Conservation (phyloP, 2,329 filamentous ascomycete genomes). For the Penicillium sp. region DNA sequence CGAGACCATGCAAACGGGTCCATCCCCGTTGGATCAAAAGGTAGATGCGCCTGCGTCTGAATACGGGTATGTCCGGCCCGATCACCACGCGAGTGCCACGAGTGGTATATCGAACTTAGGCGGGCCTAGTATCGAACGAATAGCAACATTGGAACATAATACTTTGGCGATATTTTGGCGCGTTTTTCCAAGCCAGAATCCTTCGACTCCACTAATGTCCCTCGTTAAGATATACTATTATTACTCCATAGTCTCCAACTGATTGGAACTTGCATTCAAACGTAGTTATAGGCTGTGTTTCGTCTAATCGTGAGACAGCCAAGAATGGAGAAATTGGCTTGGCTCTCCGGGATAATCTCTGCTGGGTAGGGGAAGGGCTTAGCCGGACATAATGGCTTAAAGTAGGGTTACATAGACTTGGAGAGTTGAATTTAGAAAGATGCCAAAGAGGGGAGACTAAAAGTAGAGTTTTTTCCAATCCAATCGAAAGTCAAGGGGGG, state of each 20-base stretch:
- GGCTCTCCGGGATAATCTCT: neutral
- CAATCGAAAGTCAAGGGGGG: slow-evolving; percentile 10
- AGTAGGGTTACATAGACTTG: slow-evolving; percentile 27
- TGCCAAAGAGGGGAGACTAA: neutral
- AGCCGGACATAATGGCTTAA: slow-evolving; percentile 9
- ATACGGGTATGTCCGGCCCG: slow-evolving; percentile 11
- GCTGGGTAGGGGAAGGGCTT: slow-evolving; percentile 6
- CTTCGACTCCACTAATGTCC: slow-evolving; percentile 7
- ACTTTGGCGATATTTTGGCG: slow-evolving; percentile 3
- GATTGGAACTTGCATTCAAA: slow-evolving; percentile 7
- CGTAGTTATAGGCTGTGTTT: slow-evolving; percentile 9
- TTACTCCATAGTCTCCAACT: neutral
- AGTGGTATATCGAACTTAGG: slow-evolving; percentile 5
- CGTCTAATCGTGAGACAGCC: slow-evolving; percentile 5
- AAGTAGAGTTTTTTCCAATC: slow-evolving; percentile 4
- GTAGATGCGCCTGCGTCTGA: slow-evolving; percentile 1
- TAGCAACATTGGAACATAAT: slow-evolving; percentile 8
- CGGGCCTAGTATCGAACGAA: slow-evolving; percentile 14
- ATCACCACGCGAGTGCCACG: slow-evolving; percentile 9
- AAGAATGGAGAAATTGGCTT: slow-evolving; percentile 7
- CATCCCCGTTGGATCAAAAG: neutral
- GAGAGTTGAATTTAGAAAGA: slow-evolving; percentile 3
- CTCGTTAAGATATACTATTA: neutral
- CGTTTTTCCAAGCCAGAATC: slow-evolving; percentile 9
- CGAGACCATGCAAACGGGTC: slow-evolving; percentile 5